A percentile compares a stretch with the other conserved stretches of the same genome.
phyloP scores from a whole-genome alignment of 805 yeast species.

The Starmerella kuoi region DNA sequence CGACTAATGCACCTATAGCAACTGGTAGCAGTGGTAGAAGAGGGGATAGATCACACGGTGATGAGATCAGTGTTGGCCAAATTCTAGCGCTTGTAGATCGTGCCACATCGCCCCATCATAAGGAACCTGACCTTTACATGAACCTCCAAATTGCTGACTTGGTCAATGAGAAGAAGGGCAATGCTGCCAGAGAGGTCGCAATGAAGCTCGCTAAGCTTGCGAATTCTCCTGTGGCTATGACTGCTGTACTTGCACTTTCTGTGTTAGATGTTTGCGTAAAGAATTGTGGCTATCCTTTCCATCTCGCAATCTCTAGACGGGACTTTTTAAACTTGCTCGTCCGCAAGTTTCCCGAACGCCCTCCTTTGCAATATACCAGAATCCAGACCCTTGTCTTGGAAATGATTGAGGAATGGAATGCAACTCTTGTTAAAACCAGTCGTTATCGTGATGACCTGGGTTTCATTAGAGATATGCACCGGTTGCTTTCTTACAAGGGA shows the following conservation, averaged over 20 bases:
- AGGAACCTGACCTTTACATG: conserved; percentile 77
- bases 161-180: conserved; percentile 85
- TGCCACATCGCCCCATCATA: conserved; percentile 72
- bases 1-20: background rate
- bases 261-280: conserved; percentile 80
- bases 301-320: conserved; percentile 84
- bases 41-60: conserved; percentile 1
- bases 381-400: conserved; percentile 77
- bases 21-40: background rate
- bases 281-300: conserved; percentile 96
- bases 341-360: conserved; percentile 85
- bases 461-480: conserved; percentile 89
- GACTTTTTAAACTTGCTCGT: conserved; percentile 91
- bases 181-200: conserved; percentile 85
- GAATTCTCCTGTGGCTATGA: conserved; percentile 72
- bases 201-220: conserved; percentile 69
- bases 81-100: conserved; percentile 37
- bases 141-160: conserved; percentile 89
- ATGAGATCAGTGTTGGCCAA: conserved; percentile 10
- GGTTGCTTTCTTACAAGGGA: conserved; percentile 79
- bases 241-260: conserved; percentile 66
- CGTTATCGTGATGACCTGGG: conserved; percentile 85
- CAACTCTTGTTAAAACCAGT: conserved; percentile 81
- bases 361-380: conserved; percentile 72
- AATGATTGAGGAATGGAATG: conserved; percentile 94